Evolutionary conservation across 495 filamentous ascomycete genomes (phyloP).

Genomic region (Filosporella fistucella): DNA sequence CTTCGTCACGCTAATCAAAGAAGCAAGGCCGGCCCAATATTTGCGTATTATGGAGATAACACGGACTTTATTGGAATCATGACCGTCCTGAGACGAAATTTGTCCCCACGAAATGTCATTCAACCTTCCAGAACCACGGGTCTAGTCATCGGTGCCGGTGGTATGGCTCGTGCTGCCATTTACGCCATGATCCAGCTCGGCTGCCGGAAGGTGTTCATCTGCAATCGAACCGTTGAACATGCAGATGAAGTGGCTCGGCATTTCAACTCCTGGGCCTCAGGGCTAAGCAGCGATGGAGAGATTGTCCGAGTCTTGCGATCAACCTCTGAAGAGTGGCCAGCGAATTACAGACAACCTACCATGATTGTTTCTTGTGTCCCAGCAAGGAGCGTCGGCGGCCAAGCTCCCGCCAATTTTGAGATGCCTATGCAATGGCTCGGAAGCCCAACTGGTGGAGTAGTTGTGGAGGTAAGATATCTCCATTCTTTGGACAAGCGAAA

Average conservation of each 20-base stretch:
- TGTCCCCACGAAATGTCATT: constrained; percentile 76
- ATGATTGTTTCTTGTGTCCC: constrained; percentile 76
- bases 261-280: constrained; percentile 58
- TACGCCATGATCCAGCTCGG: constrained; percentile 77
- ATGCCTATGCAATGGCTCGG: constrained; percentile 70
- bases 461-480: constrained; percentile 55
- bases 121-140: constrained; percentile 62
- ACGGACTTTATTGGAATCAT: constrained; percentile 77
- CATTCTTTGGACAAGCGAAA: background rate
- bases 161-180: constrained; percentile 75
- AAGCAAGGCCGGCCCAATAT: constrained; percentile 58
- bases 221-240: constrained; percentile 56
- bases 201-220: constrained; percentile 74
- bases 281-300: constrained; percentile 37
- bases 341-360: constrained; percentile 58
- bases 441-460: constrained; percentile 74
- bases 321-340: constrained; percentile 60
- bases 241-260: constrained; percentile 65
- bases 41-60: constrained; percentile 76
- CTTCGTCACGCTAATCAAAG: constrained; percentile 56
- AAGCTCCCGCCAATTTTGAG: constrained; percentile 66
- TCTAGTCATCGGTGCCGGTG: constrained; percentile 74
- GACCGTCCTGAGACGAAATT: constrained; percentile 55
- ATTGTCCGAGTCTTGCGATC: constrained; percentile 59
- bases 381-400: constrained; percentile 55